These are phyloP conservation scores for Lenwebbia sp. DNA, from an alignment of 345 rosid genomes.

Conservation along the genomic window DNA sequence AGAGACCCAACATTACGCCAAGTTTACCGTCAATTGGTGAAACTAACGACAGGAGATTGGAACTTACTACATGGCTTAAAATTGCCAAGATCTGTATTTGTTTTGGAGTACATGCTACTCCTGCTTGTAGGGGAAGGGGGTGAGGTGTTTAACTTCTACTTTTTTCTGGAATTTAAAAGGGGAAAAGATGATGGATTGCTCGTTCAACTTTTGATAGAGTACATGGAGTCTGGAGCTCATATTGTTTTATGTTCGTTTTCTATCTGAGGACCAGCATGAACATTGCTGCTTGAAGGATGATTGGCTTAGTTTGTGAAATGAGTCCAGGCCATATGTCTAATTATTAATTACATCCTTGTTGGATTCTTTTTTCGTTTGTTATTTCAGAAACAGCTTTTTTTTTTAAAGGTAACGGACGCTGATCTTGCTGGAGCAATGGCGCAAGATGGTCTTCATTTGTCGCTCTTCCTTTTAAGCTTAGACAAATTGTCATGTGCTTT, in stretches of 20 bases:
- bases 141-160: no score
- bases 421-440: slow-evolving; percentile 21
- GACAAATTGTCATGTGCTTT: background rate
- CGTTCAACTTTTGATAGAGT: background rate
- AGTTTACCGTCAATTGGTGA: background rate
- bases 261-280: background rate
- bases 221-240: background rate
- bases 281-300: no score
- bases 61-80: background rate
- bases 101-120: no score
- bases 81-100: background rate
- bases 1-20: background rate
- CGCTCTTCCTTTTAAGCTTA: no score
- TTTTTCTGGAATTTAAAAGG: no score
- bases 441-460: slow-evolving; percentile 39
- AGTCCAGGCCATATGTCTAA: no score
- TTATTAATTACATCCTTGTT: no score
- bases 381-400: background rate
- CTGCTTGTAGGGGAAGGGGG: background rate
- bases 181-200: background rate
- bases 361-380: no score
- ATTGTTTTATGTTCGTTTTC: background rate
- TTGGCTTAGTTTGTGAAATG: no score
- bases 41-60: background rate
- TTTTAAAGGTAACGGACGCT: slow-evolving; percentile 31